Base-by-base conservation (phyloP, 306 rosid species). In the Glycine soja region DNA sequence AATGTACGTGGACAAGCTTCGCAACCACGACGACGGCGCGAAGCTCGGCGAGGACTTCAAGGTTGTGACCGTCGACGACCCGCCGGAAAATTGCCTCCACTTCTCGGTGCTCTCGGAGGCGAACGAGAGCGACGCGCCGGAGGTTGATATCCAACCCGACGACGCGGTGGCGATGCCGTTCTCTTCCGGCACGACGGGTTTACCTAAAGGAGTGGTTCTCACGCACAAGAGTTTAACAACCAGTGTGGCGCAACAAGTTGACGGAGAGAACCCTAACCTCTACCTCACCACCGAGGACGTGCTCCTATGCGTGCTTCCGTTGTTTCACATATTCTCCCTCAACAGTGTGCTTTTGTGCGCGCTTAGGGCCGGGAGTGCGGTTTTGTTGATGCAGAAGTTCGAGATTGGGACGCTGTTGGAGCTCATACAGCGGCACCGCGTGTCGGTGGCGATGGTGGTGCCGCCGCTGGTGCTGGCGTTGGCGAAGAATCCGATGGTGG, bases 161-260 rank as follows among this genome's bases (percentile, higher is more conserved):
- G 97, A 92, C 3, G 62, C 95, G 4, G 88, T 91, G 30, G 93
- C 98, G 6, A 59, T 95, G 2, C 97, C 98, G 10, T 95, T 91
- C 76, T 95, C 98, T 3, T 95, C 98, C 4, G 98, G 98, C 2
- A 95, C 98, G 0, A 95, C 98, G 0, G 97, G 98, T 32, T 77
- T 92, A 0, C 95, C 98, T 0, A 93, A 95, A 66, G 99, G 97
- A 0, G 99, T 93, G 61, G 19, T 95, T 43, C 82, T 95, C 10
- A 95, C 97, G 0, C 99, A 95, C 61, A 92, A 84, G 87, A 91
- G 92, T 40, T 45, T 91, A 53, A 75, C 84, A 1, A 90, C 99
- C 0, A 95, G 94, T n/a, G 90, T 92, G 51, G 93, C 91, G n/a
- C 97, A 94, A 18, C 98, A 92, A 45, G 98, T 94, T 0, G 98